A percentile compares a stretch with the other conserved stretches of the same genome.
phyloP scores from a whole-genome alignment of 2,329 filamentous ascomycete genomes.

The Immersiporthe knoxdaviesiana region DNA sequence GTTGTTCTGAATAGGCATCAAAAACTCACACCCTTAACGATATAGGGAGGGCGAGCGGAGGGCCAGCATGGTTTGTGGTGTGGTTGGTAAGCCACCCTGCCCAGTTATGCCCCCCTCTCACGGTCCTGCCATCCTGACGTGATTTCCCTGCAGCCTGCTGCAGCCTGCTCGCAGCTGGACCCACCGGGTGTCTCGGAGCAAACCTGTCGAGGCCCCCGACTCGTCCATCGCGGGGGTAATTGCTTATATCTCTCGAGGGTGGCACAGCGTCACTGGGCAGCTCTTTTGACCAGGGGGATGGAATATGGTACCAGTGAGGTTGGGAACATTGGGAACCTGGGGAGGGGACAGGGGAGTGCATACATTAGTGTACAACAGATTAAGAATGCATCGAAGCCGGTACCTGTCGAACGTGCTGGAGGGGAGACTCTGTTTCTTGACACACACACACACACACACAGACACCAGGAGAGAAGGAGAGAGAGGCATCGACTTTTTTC shows the following conservation, averaged over 20 bases:
- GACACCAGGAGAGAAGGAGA: too few relatives aligned
- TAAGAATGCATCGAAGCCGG: too few relatives aligned
- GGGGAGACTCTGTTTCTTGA: too few relatives aligned
- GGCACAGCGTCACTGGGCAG: background rate
- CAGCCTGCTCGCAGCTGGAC: background rate
- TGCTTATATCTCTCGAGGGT: background rate
- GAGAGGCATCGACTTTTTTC: too few relatives aligned
- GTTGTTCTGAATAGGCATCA: background rate
- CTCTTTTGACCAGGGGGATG: background rate
- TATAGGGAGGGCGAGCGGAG: background rate
- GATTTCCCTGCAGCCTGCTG: conserved; percentile 2
- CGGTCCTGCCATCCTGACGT: background rate
- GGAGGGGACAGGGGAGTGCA: background rate
- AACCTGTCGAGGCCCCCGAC: background rate
- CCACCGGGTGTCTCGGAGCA: background rate
- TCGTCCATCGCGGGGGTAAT: background rate
- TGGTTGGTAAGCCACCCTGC: background rate
- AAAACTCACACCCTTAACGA: background rate
- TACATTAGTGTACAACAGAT: too few relatives aligned
- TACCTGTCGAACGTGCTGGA: too few relatives aligned
- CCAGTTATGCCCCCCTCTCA: too few relatives aligned
- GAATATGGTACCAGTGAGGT: background rate
- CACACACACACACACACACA: too few relatives aligned
- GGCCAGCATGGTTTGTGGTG: background rate
- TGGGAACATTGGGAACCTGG: background rate